Conservation (phyloP, 768 basidiomycete species). For the Lentinula raphanica region DNA sequence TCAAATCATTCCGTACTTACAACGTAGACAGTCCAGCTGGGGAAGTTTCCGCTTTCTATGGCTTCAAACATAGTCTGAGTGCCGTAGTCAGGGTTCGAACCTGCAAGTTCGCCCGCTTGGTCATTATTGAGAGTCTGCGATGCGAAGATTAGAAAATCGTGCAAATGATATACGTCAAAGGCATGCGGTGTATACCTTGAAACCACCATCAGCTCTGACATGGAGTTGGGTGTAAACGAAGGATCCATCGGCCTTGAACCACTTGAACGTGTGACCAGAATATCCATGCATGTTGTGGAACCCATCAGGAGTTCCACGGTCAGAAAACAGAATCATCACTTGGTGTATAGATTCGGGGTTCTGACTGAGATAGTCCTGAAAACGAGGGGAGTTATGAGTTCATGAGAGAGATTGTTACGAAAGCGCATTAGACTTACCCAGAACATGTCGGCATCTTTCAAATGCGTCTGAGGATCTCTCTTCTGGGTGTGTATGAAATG, state of each 20-base stretch:
- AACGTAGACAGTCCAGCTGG: constrained; percentile 85
- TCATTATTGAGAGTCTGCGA: constrained; percentile 64
- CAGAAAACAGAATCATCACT: constrained; percentile 88
- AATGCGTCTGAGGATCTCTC: constrained; percentile 85
- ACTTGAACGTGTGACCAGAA: constrained; percentile 88
- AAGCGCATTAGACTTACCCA: constrained; percentile 44
- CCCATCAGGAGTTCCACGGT: constrained; percentile 91
- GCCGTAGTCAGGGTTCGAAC: constrained; percentile 81
- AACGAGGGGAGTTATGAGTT: constrained; percentile 16
- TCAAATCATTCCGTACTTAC: constrained; percentile 34
- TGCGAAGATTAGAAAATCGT: too few relatives aligned
- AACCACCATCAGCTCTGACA: constrained; percentile 70
- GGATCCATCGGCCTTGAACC: constrained; percentile 78
- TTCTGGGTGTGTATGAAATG: constrained; percentile 95
- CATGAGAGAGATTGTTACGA: neutral
- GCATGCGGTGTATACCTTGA: too few relatives aligned
- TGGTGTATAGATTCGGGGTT: constrained; percentile 90
- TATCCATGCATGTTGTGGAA: constrained; percentile 87
- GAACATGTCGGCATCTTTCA: constrained; percentile 84
- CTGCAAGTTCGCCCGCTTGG: constrained; percentile 60
- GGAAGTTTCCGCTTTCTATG: constrained; percentile 77
- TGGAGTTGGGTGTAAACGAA: constrained; percentile 89
- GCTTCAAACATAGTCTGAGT: constrained; percentile 72
- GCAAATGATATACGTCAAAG: too few relatives aligned
- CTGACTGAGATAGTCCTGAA: constrained; percentile 80